A percentile compares a stretch with the other conserved stretches of the same genome.
phyloP scores from a whole-genome alignment of 1,139 yeast genomes.

The Trichomonascaceae sp. region DNA sequence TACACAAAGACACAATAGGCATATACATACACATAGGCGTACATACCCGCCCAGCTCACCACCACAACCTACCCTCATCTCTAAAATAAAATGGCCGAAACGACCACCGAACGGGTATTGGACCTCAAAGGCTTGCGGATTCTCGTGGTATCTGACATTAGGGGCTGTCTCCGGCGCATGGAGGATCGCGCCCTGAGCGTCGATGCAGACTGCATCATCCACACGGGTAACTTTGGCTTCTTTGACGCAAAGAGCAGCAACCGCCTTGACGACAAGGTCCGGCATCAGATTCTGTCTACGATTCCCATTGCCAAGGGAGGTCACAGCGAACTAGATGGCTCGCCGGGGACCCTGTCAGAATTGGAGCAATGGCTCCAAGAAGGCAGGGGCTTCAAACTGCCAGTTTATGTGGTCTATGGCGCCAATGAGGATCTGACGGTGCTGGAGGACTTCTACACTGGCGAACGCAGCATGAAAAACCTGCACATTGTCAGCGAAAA shows the following conservation, averaged over 20 bases:
- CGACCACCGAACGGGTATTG: no score
- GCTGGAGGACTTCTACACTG: conserved; percentile 45
- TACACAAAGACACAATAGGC: no score
- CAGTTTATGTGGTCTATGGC: conserved; percentile 67
- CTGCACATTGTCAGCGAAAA: conserved; percentile 50
- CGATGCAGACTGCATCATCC: conserved; percentile 42
- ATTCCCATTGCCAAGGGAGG: no score
- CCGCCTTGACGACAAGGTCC: no score
- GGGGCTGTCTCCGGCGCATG: conserved; percentile 37
- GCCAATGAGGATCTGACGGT: conserved; percentile 64
- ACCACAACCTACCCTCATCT: no score
- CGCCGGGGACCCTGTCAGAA: no score
- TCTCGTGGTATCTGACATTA: conserved; percentile 41
- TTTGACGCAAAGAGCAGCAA: conserved; percentile 49
- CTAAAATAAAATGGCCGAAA: no score
- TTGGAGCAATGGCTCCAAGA: no score
- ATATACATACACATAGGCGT: no score
- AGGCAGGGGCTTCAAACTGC: conserved; percentile 38
- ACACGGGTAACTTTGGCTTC: conserved; percentile 73
- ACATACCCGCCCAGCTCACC: no score
- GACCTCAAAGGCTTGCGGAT: conserved; percentile 32
- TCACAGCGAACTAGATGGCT: no score
- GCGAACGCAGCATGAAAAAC: conserved; percentile 41
- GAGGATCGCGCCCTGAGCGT: conserved; percentile 35
- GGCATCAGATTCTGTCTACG: no score